phyloP scores from a whole-genome alignment of 305 asterid species.

The Plantago coronopus region DNA sequence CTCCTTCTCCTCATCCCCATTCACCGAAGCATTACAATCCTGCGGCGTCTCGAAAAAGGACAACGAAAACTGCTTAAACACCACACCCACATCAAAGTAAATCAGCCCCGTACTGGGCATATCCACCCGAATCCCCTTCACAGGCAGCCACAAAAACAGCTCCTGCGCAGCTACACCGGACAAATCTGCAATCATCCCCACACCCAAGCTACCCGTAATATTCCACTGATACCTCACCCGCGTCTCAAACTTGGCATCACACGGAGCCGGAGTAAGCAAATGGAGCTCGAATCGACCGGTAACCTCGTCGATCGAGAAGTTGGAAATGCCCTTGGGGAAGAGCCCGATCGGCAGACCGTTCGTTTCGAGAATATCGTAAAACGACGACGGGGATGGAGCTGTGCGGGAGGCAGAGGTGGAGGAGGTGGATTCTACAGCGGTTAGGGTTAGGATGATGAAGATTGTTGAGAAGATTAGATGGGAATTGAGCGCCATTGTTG shows the following conservation, averaged over 20 bases:
- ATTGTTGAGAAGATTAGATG: slow-evolving; percentile 12
- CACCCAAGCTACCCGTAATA: slow-evolving; percentile 49
- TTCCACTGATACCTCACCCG: slow-evolving; percentile 52
- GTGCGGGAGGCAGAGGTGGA: slow-evolving; percentile 1
- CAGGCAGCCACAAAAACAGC: slow-evolving; percentile 81
- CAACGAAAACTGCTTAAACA: slow-evolving; percentile 73
- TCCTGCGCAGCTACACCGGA: slow-evolving; percentile 78
- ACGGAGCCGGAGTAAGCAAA: slow-evolving; percentile 43
- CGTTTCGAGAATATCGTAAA: slow-evolving; percentile 48
- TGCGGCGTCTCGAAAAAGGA: slow-evolving; percentile 77
- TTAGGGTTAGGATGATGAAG: slow-evolving; percentile 13
- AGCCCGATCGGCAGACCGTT: slow-evolving; percentile 75
- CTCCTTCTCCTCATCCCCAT: slow-evolving; percentile 22
- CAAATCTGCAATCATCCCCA: slow-evolving; percentile 46
- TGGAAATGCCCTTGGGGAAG: slow-evolving; percentile 62
- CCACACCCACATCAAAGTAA: slow-evolving; percentile 79
- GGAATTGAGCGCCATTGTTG: slow-evolving; percentile 30
- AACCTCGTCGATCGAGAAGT: slow-evolving; percentile 41
- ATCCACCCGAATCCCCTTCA: slow-evolving; percentile 64
- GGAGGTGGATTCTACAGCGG: slow-evolving; percentile 3
- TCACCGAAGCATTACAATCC: slow-evolving; percentile 44
- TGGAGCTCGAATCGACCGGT: slow-evolving; percentile 57
- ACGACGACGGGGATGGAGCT: slow-evolving; percentile 24
- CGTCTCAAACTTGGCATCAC: slow-evolving; percentile 77
- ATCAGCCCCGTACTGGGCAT: slow-evolving; percentile 84